Evolutionary conservation across 257 asterid genomes (phyloP).

Genomic region (Solanum pimpinellifolium): DNA sequence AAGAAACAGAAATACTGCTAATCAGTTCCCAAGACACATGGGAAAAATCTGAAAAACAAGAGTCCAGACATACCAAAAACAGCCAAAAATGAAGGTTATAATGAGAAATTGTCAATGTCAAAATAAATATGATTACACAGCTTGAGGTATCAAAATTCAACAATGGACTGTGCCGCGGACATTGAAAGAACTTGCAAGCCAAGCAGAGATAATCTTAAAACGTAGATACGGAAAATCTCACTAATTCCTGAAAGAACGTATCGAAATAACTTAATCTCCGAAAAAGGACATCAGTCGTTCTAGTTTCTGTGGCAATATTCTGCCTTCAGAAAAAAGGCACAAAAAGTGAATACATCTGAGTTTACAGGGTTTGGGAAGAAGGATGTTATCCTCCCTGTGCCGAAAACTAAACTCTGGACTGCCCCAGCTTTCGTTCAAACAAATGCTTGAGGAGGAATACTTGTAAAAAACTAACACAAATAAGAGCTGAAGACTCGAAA

Average conservation of each 20-base stretch:
- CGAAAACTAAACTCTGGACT: slow-evolving; percentile 51
- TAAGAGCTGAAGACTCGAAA: slow-evolving; percentile 49
- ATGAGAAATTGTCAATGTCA: neutral
- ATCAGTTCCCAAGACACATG: neutral
- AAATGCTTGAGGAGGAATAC: slow-evolving; percentile 58
- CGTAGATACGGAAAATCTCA: neutral
- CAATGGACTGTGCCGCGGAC: neutral
- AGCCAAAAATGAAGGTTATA: neutral
- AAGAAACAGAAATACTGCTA: neutral
- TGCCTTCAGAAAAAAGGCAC: neutral
- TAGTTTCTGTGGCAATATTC: neutral
- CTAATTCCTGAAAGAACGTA: neutral
- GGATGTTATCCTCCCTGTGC: neutral
- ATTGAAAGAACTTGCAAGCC: neutral
- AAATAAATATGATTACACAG: neutral
- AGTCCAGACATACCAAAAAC: neutral
- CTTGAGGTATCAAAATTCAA: neutral
- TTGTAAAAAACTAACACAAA: slow-evolving; percentile 58
- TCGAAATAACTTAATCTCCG: neutral
- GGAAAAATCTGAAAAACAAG: neutral
- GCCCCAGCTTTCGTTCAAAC: slow-evolving; percentile 69
- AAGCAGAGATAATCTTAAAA: neutral
- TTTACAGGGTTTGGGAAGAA: neutral
- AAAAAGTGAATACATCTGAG: neutral
- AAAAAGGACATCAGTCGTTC: neutral